These are phyloP conservation scores for Marvania coccoides DNA, from an alignment of 139 green algal species.

Conservation along the genomic window DNA sequence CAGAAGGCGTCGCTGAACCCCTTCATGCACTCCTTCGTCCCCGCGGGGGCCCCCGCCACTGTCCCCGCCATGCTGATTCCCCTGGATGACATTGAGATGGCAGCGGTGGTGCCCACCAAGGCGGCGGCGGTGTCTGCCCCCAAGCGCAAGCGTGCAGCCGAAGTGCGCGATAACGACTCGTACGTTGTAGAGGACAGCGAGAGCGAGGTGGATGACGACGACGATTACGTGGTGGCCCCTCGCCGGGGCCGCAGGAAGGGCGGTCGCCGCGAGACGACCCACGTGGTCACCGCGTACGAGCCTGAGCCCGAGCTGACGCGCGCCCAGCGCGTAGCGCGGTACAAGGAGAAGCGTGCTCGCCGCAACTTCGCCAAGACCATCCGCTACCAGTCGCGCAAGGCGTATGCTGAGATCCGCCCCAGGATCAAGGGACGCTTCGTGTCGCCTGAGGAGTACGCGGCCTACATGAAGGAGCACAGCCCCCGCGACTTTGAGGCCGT, in stretches of 20 bases:
- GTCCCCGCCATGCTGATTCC: background rate
- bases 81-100: background rate
- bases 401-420: constrained; percentile 29
- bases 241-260: background rate
- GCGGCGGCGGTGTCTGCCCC: background rate
- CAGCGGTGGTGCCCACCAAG: background rate
- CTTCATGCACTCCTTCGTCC: background rate
- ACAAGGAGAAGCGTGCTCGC: constrained; percentile 19
- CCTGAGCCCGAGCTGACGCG: constrained; percentile 8
- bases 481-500: background rate
- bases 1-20: background rate
- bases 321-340: constrained; percentile 15
- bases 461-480: constrained; percentile 4
- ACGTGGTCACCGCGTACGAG: background rate
- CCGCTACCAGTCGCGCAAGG: constrained; percentile 31
- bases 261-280: background rate
- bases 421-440: constrained; percentile 38
- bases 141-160: background rate
- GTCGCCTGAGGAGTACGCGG: constrained; percentile 26
- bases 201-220: background rate
- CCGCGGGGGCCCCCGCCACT: background rate
- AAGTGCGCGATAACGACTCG: background rate
- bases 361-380: constrained; percentile 19
- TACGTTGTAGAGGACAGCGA: background rate
- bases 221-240: background rate